A percentile compares a stretch with the other conserved stretches of the same genome.
Evolutionary conservation across 352 stramenopile genomes (phyloP).

Genomic region (Blastocystis hominis): DNA sequence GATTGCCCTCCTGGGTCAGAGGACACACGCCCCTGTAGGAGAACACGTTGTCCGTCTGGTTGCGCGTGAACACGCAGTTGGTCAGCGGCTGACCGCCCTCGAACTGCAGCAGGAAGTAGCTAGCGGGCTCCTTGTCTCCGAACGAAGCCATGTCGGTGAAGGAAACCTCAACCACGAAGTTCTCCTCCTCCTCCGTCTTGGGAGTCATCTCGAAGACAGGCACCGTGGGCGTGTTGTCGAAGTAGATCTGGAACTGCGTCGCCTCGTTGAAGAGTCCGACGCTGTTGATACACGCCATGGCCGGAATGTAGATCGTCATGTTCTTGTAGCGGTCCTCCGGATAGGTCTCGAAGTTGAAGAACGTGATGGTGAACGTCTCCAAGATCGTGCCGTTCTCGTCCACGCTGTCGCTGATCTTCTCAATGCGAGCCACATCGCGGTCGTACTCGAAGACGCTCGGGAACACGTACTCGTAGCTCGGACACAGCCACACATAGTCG

Average conservation of each 20-base stretch:
- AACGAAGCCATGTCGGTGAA: not conserved
- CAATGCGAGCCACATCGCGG: not conserved
- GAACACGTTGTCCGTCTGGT: not conserved
- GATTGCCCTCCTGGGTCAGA: not conserved
- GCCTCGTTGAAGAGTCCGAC: not conserved
- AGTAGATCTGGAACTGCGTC: not conserved
- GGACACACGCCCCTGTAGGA: not conserved
- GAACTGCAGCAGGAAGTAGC: not conserved
- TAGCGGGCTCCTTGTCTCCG: not conserved
- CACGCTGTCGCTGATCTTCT: not conserved
- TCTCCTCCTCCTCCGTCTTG: not conserved
- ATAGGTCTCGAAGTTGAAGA: slow-evolving; percentile 20
- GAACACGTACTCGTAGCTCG: slow-evolving; percentile 42
- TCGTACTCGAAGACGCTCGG: slow-evolving; percentile 31
- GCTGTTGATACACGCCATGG: not conserved
- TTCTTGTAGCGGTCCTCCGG: slow-evolving; percentile 17
- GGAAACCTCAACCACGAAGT: not conserved
- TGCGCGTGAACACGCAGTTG: not conserved
- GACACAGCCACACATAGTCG: slow-evolving; percentile 31
- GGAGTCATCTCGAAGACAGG: not conserved
- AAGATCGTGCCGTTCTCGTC: not conserved
- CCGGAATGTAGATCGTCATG: slow-evolving; percentile 11
- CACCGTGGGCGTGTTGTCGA: slow-evolving; percentile 25
- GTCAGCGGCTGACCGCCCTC: not conserved
- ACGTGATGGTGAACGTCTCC: slow-evolving; percentile 46